These are phyloP conservation scores for Monilinia fructigena DNA, from an alignment of 2,329 filamentous ascomycete species.

Conservation along the genomic window DNA sequence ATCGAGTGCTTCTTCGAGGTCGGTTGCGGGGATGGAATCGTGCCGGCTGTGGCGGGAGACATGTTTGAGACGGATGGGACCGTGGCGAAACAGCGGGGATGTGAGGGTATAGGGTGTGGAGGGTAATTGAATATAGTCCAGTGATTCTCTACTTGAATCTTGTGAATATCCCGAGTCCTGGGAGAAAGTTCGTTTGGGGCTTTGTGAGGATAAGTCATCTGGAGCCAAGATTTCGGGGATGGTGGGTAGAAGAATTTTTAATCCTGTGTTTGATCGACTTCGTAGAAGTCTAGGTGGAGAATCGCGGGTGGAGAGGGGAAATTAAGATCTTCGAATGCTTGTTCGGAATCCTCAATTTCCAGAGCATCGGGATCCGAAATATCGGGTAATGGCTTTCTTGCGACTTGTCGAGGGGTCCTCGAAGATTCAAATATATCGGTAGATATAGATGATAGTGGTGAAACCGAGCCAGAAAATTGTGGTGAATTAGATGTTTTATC, in stretches of 20 bases:
- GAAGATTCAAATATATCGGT: neutral
- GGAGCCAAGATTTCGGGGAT: slow-evolving; percentile 45
- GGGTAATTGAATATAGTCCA: slow-evolving; percentile 42
- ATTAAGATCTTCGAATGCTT: slow-evolving; percentile 32
- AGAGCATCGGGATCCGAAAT: neutral
- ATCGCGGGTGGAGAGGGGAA: slow-evolving; percentile 40
- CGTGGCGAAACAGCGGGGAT: slow-evolving; percentile 53
- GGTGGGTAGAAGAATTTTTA: slow-evolving; percentile 41
- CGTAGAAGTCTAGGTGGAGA: slow-evolving; percentile 40
- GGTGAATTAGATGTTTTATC: slow-evolving; percentile 26
- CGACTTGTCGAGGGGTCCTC: neutral
- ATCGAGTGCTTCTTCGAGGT: slow-evolving; percentile 53
- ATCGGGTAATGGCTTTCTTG: slow-evolving; percentile 4
- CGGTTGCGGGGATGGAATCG: slow-evolving; percentile 16
- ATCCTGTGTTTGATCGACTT: slow-evolving; percentile 26
- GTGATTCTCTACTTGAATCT: slow-evolving; percentile 5
- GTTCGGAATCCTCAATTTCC: slow-evolving; percentile 21
- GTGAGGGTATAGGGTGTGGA: slow-evolving; percentile 50
- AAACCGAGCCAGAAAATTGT: neutral
- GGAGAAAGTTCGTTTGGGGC: slow-evolving; percentile 17
- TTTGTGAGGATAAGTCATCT: slow-evolving; percentile 16
- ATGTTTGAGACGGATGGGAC: slow-evolving; percentile 52
- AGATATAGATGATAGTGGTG: slow-evolving; percentile 2
- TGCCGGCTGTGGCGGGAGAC: slow-evolving; percentile 44
- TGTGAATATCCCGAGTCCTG: slow-evolving; percentile 16